Base-by-base conservation (phyloP, 257 asterid genomes). In the Coffea canephora region DNA sequence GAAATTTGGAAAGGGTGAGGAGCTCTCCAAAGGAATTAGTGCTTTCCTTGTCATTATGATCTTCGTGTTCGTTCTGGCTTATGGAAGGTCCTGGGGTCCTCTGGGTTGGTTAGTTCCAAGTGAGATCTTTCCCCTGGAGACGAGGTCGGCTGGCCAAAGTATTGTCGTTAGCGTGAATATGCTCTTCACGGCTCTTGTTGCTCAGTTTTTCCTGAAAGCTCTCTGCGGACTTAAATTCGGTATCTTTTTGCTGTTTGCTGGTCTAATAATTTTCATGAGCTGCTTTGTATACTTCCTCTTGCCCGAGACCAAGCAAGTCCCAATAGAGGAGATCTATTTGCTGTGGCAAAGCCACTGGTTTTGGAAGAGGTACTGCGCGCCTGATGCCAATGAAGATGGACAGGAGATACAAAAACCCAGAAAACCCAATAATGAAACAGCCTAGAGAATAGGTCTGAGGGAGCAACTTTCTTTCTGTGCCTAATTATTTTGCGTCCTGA, bases 221-320 rank as follows among this genome's bases (percentile, higher is more conserved):
- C 85, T 94, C 7, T 94, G 98, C 70, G 90, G 90, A 75, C 91
- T 94, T 13, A 91, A 84, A 82, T 94, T 86, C n/a, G 97, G 98
- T 3, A 91, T 94, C 73, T 94, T 94, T 86, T 64, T 95, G 81
- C 82, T 95, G 11, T 95, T 95, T 0, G 98, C 92, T 0, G 85
- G 77, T 12, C 80, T 93, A 88, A 95, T 95, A 14, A 34, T 87
- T 73, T 23, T 80, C 76, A 94, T 93, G 98, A 88, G 85, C 68
- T 68, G 84, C 86, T 95, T 95, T 69, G 82, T 95, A 55, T 91
- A 55, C 91, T 89, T 95, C 82, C 89, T 95, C 65, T 59, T 95
- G 89, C 98, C 98, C 0, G 98, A 95, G 89, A 95, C 98, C 5
- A 93, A 95, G 86, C 98, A 95, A 84, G 97, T 95, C 10, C 98